Base-by-base conservation (phyloP, 2,329 filamentous ascomycete genomes). In the Dactylonectria estremocensis region DNA sequence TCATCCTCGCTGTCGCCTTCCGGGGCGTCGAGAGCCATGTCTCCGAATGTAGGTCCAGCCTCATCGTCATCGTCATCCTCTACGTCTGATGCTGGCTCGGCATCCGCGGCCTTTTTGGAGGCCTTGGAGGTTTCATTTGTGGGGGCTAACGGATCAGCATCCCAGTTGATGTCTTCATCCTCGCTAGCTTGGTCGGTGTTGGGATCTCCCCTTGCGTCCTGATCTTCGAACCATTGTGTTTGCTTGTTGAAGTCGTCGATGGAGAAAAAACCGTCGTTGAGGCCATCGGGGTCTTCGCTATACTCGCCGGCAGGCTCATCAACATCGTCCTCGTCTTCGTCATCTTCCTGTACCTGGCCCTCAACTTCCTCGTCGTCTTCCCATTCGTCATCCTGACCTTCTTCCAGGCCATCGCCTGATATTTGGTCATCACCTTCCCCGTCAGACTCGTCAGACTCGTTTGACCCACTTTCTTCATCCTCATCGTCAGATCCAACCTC, bases 221-320 rank as follows among this genome's bases (percentile, higher is more conserved):
- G 92, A 71, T 93, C 90, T 80, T 99, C 96, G 55, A 98, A 90
- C 78, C 92, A 92, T 76, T 97, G 94, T 2, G 95, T 94, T 78
- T 97, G 93, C 78, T 92, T 94, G 85, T 99, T 99, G 88, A 99
- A 99, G 67, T 97, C 91, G 76, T 98, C 95, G 75, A 99, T 95
- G 16, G 94, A 97, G 83, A 99, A 99, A 84, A 99, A 99, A 5
- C 95, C 95, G 77, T 99, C 96, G 77, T 99, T 98, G 35, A 99
- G 89, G 7, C 95, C 94, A 77, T 96, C 87, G 4, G 91, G 90
- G 76, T 98, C 86, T 3, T 86, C 83, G 11, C 82, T 81, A 1
- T 83, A 85, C 2, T 87, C 86, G 1, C 87, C 85, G 0, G 84
- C 84, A 0, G 81, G 79, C 1, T 83, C 82, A 1, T 84, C 83